Conservation (phyloP, 1,139 yeast species). For the Blastobotrys proliferans region DNA sequence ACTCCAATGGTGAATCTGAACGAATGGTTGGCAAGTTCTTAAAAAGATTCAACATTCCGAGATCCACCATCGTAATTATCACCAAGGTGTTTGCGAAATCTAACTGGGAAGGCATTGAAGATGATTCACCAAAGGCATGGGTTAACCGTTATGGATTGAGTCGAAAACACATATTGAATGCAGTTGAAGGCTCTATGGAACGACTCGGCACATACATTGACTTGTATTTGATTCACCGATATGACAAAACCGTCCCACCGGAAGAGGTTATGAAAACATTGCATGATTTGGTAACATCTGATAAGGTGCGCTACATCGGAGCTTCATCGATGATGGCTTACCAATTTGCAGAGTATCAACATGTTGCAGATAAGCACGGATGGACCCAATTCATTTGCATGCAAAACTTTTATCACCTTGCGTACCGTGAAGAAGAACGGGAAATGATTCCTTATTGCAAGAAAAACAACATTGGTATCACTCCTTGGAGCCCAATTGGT, state of each 20-base stretch:
- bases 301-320: conserved; percentile 52
- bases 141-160: conserved; percentile 41
- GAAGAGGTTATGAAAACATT: conserved; percentile 53
- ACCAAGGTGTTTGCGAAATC: conserved; percentile 55
- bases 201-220: conserved; percentile 71
- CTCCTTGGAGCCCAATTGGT: conserved; percentile 52
- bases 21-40: conserved; percentile 43
- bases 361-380: conserved; percentile 46
- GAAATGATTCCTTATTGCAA: conserved; percentile 56
- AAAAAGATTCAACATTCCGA: conserved; percentile 40
- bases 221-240: conserved; percentile 68
- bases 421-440: conserved; percentile 56
- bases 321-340: conserved; percentile 49
- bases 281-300: conserved; percentile 48
- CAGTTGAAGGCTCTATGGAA: conserved; percentile 45
- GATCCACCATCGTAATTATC: conserved; percentile 47
- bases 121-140: conserved; percentile 38
- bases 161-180: conserved; percentile 49
- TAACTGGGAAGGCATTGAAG: conserved; percentile 21
- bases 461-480: conserved; percentile 44
- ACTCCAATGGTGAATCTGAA: conserved; percentile 47
- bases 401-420: conserved; percentile 55
- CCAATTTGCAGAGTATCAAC: conserved; percentile 47
- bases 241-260: conserved; percentile 42
- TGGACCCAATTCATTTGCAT: conserved; percentile 56